Evolutionary conservation across 2,329 filamentous ascomycete genomes (phyloP).

Genomic region (Claviceps humidiphila): DNA sequence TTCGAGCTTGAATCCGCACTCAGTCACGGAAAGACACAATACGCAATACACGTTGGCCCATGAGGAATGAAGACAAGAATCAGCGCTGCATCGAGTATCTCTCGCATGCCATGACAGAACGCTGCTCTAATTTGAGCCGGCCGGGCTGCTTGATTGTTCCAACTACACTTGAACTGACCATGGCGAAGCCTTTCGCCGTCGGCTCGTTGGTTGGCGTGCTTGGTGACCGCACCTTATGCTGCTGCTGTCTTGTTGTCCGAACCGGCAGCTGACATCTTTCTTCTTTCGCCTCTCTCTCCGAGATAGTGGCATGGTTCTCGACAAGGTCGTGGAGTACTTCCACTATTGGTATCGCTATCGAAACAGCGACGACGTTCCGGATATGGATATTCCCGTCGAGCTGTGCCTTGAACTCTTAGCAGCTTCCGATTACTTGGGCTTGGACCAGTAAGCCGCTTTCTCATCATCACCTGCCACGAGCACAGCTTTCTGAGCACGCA

Average conservation of each 20-base stretch:
- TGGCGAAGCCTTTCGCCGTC: not conserved
- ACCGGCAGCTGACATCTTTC: constrained; percentile 5
- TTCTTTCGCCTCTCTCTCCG: constrained; percentile 1
- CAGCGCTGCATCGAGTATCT: constrained; percentile 24
- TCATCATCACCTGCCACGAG: not conserved
- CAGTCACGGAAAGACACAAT: not conserved
- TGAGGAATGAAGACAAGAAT: constrained; percentile 23
- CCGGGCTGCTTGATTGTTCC: constrained; percentile 34
- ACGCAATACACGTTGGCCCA: not conserved
- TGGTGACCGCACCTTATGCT: not conserved
- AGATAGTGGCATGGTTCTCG: constrained; percentile 55
- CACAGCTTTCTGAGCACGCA: not conserved
- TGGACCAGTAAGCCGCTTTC: constrained; percentile 37
- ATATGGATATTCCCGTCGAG: constrained; percentile 71
- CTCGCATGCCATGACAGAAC: constrained; percentile 28
- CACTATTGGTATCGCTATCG: constrained; percentile 69
- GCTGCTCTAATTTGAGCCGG: constrained; percentile 11
- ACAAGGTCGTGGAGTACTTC: constrained; percentile 73
- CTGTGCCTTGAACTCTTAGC: constrained; percentile 65
- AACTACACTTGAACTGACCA: constrained; percentile 55
- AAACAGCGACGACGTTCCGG: constrained; percentile 57
- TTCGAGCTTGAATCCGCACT: too few relatives aligned
- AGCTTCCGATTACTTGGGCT: constrained; percentile 62
- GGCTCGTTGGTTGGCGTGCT: constrained; percentile 2
- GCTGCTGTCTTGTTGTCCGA: not conserved